Base-by-base conservation (phyloP, 176 grass and related monocot species). In the Musa acuminata region DNA sequence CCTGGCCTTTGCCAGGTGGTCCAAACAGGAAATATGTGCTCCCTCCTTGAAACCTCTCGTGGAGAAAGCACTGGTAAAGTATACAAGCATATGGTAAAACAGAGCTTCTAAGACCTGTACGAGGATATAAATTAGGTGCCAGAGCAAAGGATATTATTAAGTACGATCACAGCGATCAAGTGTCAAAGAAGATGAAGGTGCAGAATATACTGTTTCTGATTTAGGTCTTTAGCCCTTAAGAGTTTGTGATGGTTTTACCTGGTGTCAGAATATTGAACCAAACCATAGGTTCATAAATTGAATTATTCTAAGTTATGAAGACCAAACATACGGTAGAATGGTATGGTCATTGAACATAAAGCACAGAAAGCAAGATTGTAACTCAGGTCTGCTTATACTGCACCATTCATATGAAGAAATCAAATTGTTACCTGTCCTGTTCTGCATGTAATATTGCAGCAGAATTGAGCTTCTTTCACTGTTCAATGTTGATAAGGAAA, bases 401-500 rank as follows among this genome's bases (percentile, higher is more conserved):
- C 35, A 43, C 35, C 35, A 62, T 8, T 19, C 57, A 17, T 1
- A 14, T 29, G 0, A 9, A 9, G n/a, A 11, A 75, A 74, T 49
- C 17, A 16, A 24, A 74, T 21, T 52, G 80, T 75, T 82, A 97
- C 90, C 90, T 93, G 86, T 80, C 66, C 77, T 80, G 83, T 17
- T 62, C 72, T 85, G 78, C 84, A 89, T 89, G 52, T 89, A 93
- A 83, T 89, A 76, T 16, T 91, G 77, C 73, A 93, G 77, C 76
- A 93, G 72, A 57, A 93, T 88, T 75, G 90, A 90, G 63, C 82
- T 80, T 85, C 94, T 93, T 81, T 93, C 87, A 78, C 77, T 81
- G 72, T 97, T 97, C 62, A 97, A 80, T 16, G 94, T 97, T 50
- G 77, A 83, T n/a, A 97, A 86, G 58, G 90, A 97, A 93, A 97